These are phyloP conservation scores for Pulveroboletus sp. DNA, from an alignment of 768 basidiomycete species.

Conservation along the genomic window DNA sequence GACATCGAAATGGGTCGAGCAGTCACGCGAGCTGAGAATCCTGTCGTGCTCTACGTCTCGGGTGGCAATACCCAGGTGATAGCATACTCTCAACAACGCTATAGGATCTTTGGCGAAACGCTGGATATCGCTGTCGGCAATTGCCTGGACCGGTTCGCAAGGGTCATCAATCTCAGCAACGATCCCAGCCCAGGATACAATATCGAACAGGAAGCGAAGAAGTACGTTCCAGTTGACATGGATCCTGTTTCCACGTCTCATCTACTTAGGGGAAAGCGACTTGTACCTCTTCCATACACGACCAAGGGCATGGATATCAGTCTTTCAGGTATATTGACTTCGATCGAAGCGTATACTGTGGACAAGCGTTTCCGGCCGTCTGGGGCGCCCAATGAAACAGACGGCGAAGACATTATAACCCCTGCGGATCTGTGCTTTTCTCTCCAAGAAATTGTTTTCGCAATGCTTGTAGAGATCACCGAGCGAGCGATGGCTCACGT, in stretches of 20 bases:
- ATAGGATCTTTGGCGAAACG: conserved; percentile 98
- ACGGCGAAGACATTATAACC: conserved; percentile 76
- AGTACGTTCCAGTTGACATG: conserved; percentile 40
- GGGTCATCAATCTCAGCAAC: conserved; percentile 91
- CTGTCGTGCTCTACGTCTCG: conserved; percentile 96
- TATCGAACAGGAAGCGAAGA: conserved; percentile 93
- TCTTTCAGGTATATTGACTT: conserved; percentile 88
- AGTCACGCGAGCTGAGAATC: conserved; percentile 91
- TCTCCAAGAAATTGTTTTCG: conserved; percentile 93
- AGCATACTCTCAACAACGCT: conserved; percentile 95
- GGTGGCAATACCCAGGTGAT: conserved; percentile 99
- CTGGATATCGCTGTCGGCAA: conserved; percentile 99
- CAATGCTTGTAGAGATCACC: conserved; percentile 99
- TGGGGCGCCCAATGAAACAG: conserved; percentile 31
- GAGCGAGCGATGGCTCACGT: conserved; percentile 99
- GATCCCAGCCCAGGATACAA: conserved; percentile 97
- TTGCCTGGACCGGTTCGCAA: conserved; percentile 94
- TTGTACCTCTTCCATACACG: conserved; percentile 84
- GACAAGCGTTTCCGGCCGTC: conserved; percentile 79
- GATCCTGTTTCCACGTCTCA: conserved; percentile 2
- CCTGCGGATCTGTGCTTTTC: conserved; percentile 97
- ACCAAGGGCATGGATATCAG: conserved; percentile 99
- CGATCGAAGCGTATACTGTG: conserved; percentile 79
- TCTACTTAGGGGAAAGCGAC: conserved; percentile 65
- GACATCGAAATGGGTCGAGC: conserved; percentile 99